These are phyloP conservation scores for Phytophthora tubulina DNA, from an alignment of 352 stramenopile species.

Conservation along the genomic window DNA sequence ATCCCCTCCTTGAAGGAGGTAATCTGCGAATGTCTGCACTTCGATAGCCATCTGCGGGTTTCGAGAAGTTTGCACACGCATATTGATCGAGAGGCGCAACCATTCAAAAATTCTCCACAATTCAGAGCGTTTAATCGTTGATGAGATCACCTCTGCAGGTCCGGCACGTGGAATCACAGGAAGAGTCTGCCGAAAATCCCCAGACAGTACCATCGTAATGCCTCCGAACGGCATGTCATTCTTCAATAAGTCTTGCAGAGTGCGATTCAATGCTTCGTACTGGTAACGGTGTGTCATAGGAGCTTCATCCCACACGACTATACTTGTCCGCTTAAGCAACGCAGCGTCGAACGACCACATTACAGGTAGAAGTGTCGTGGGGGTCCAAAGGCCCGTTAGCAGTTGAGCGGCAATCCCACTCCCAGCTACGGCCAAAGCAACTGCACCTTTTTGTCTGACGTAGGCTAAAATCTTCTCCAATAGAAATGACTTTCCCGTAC, in stretches of 20 bases:
- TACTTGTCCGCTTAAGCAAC: constrained; percentile 8
- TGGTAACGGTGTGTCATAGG: constrained; percentile 12
- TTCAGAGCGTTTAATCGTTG: background rate
- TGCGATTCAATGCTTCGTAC: constrained; percentile 8
- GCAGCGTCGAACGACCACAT: background rate
- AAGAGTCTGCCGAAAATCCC: constrained; percentile 6
- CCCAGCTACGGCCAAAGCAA: background rate
- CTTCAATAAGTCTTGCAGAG: constrained; percentile 5
- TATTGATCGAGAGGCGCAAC: background rate
- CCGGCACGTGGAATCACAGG: constrained; percentile 2
- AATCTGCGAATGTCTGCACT: background rate
- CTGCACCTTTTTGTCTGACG: background rate
- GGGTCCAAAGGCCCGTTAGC: background rate
- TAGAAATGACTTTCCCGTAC: constrained; percentile 15
- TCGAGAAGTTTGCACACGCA: background rate
- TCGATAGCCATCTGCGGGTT: background rate
- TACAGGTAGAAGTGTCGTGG: constrained; percentile 3
- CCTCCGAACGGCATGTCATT: constrained; percentile 12
- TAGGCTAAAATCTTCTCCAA: constrained; percentile 11
- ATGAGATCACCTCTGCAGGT: constrained; percentile 5
- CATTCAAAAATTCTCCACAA: constrained; percentile 1
- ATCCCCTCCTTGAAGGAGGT: background rate
- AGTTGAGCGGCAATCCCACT: constrained; percentile 17
- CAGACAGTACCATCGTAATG: constrained; percentile 11
- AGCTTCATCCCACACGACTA: constrained; percentile 15